Base-by-base conservation (phyloP, 2,329 filamentous ascomycete genomes). In the Pestalotiopsis sp. region DNA sequence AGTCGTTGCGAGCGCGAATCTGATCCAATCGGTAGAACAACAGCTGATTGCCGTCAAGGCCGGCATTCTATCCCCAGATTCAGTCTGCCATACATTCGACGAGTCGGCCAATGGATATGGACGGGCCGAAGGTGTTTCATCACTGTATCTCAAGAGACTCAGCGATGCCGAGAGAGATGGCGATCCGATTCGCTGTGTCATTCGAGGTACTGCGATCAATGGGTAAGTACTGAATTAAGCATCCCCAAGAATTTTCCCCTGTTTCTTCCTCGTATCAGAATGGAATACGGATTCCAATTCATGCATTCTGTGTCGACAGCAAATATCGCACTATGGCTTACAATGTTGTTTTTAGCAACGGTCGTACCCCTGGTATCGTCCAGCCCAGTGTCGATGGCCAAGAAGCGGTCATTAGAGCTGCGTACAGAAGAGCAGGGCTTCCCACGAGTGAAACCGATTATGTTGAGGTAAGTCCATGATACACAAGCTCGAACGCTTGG, bases 61-160 rank as follows among this genome's bases (percentile, higher is more conserved):
- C 1, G 75, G 75, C 6, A 77, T 83, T 68, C 72, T 84, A 1
- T 82, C 80, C 0, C 74, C 79, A 0, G 78, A 75, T 0, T 78
- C 78, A 1, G 5, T 14, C 13, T 49, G 41, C 13, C 41, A 49
- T n/a, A 49, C 41, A 49, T 49, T 49, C 7, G 41, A 49, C 41
- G 41, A 49, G 41, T 14, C 41, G 4, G 41, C 41, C 13, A n/a
- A 49, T 7, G 41, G 41, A 5, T 49, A 49, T n/a, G 13, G 13
- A 7, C 41, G 41, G 7, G 41, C 41, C 6, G 41, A 49, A 14
- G 41, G 41, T n/a, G n/a, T 49, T 1, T 14, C 13, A 2, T 14
- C 41, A 14, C 41, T 49, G 2, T 49, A 49, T 49, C 4, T 49
- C 7, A 49, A 49, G n/a, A 14, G 13, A 14, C 41, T 49, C 13